Base-by-base conservation (phyloP, 352 stramenopile species). In the Elongisporangium prolatum region DNA sequence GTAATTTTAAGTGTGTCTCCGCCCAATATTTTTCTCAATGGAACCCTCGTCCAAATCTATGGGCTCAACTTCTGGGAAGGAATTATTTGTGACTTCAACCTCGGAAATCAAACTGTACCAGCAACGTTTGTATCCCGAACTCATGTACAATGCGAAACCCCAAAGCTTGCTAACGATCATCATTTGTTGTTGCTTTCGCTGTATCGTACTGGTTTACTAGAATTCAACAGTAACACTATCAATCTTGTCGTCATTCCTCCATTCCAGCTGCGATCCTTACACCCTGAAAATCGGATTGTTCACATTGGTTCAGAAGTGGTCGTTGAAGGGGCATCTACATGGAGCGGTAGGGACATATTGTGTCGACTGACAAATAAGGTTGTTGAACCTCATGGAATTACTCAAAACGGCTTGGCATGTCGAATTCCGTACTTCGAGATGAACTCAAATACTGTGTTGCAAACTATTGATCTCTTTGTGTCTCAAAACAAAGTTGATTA, bases 401-500 rank as follows among this genome's bases (percentile, higher is more conserved):
- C 62, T 22, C 38, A 54, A 21, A 40, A 67, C 40, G 68, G 62
- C 1, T 61, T 77, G 5, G 40, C 53, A 14, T 74, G 69, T 13
- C 50, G 53, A 22, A 56, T 77, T 1, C 69, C 69, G 1, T 54
- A 62, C 24, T 18, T 69, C 17, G 14, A 40, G 21, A 54, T 55
- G 16, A 9, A 17, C 2, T 16, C 13, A 48, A 52, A 0, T 40
- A 2, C 67, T 22, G n/a, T 50, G 21, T 28, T 77, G 17, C 59
- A 50, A 11, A 59, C 3, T 9, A 50, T 50, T 18, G 47, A 50
- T 21, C 17, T 50, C 9, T 50, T 9, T 18, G 47, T 74, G 10
- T 68, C 69, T 17, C 69, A 75, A 17, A 71, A 75, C 20, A 44
- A 14, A 18, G 37, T 67, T 17, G 55, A 61, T 50, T 70, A 67